Evolutionary conservation across 805 yeast genomes (phyloP).

Genomic region (Spathaspora sp.): DNA sequence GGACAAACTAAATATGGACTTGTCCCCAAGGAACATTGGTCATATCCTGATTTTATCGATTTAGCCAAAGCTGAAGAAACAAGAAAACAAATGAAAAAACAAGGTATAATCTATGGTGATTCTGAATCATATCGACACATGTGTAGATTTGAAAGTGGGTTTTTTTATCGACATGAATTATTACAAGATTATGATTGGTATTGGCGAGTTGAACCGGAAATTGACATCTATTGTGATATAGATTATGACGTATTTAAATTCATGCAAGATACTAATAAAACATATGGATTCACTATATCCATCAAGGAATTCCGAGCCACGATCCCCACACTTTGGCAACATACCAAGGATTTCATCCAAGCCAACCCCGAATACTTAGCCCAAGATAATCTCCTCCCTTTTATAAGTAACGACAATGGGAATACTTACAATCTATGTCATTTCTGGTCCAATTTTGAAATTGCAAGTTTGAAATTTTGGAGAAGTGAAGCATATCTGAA

Average conservation of each 20-base stretch:
- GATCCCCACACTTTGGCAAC: constrained; percentile 79
- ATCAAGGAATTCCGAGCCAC: constrained; percentile 81
- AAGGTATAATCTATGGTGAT: constrained; percentile 67
- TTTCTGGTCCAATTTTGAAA: constrained; percentile 89
- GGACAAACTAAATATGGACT: constrained; percentile 77
- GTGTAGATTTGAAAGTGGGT: constrained; percentile 91
- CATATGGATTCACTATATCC: constrained; percentile 84
- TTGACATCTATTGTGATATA: constrained; percentile 77
- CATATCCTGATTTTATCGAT: constrained; percentile 82
- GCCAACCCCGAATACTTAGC: constrained; percentile 59
- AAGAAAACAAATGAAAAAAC: constrained; percentile 51
- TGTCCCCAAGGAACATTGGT: constrained; percentile 85
- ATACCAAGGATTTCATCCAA: constrained; percentile 63
- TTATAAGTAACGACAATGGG: constrained; percentile 68
- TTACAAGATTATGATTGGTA: constrained; percentile 80
- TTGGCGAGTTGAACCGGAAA: constrained; percentile 94
- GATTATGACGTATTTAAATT: constrained; percentile 83
- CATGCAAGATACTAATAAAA: constrained; percentile 71
- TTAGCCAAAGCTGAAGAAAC: constrained; percentile 61
- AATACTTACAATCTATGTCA: constrained; percentile 75
- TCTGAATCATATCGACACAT: constrained; percentile 80
- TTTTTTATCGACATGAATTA: constrained; percentile 76
- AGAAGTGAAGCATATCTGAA: constrained; percentile 64
- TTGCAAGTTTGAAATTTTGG: constrained; percentile 74
- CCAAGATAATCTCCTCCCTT: constrained; percentile 64